phyloP scores from a whole-genome alignment of 2,329 filamentous ascomycete genomes.

The Sporothrix globosa region DNA sequence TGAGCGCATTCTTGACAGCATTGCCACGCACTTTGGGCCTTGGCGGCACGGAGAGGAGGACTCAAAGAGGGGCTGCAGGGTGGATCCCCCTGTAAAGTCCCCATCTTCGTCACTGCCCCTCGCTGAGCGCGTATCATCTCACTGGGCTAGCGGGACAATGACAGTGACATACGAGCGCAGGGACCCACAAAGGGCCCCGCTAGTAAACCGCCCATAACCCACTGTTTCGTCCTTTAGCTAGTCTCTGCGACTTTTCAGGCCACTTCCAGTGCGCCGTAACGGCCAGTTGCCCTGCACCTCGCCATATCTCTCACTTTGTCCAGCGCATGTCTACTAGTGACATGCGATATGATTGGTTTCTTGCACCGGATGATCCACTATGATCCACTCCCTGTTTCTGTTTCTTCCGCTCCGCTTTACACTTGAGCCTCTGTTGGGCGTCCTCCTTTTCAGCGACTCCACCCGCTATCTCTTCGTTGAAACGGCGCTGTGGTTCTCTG shows the following conservation, averaged over 20 bases:
- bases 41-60: neutral
- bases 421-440: neutral
- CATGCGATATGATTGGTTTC: neutral
- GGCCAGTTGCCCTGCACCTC: neutral
- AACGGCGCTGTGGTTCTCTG: neutral
- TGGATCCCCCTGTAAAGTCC: slow-evolving; percentile 15
- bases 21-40: neutral
- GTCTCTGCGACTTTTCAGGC: neutral
- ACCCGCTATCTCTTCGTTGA: slow-evolving; percentile 5
- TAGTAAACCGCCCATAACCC: neutral
- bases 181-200: slow-evolving; percentile 21
- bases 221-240: slow-evolving; percentile 8
- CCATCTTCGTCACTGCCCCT: slow-evolving; percentile 4
- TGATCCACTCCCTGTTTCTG: neutral
- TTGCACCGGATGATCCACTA: neutral
- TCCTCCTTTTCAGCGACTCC: slow-evolving; percentile 16
- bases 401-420: no score
- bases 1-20: neutral
- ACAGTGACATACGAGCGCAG: no score
- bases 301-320: neutral
- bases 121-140: slow-evolving; percentile 11
- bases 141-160: neutral
- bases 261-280: neutral
- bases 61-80: neutral
- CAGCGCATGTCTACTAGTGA: neutral